These are phyloP conservation scores for Epichloe sp. DNA, from an alignment of 2,329 filamentous ascomycete genomes.

Conservation along the genomic window DNA sequence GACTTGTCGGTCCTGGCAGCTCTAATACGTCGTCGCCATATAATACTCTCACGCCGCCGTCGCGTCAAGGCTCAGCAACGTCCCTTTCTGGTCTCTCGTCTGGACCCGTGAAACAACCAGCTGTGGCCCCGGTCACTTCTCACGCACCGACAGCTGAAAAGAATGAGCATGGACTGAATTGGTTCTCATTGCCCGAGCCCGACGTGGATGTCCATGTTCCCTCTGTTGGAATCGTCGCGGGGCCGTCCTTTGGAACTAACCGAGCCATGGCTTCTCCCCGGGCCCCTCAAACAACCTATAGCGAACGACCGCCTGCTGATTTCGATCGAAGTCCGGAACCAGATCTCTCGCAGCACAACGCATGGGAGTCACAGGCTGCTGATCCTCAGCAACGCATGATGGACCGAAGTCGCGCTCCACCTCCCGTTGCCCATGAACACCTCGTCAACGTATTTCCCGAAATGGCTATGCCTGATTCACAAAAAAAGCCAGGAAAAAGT, in stretches of 20 bases:
- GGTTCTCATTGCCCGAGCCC: slow-evolving; percentile 3
- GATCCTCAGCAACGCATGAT: slow-evolving; percentile 1
- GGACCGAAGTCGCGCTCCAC: slow-evolving; percentile 6
- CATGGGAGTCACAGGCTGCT: slow-evolving; percentile 10
- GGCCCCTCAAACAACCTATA: not conserved
- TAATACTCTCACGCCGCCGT: slow-evolving; percentile 2
- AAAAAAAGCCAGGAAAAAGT: slow-evolving; percentile 9
- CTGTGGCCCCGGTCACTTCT: slow-evolving; percentile 8
- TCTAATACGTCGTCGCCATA: slow-evolving; percentile 2
- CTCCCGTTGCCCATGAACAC: slow-evolving; percentile 5
- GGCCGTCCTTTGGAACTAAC: not conserved
- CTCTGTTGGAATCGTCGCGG: not conserved
- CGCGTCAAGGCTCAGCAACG: slow-evolving; percentile 11
- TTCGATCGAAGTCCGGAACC: not conserved
- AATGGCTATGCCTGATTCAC: slow-evolving; percentile 8
- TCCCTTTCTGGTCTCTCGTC: slow-evolving; percentile 11
- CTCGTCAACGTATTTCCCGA: slow-evolving; percentile 15
- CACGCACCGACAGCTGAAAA: slow-evolving; percentile 2
- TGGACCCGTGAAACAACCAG: slow-evolving; percentile 4
- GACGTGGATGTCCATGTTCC: not conserved
- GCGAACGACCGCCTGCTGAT: not conserved
- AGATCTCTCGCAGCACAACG: slow-evolving; percentile 7
- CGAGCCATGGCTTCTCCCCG: not conserved
- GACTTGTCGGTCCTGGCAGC: not conserved
- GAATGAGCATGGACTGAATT: slow-evolving; percentile 4